A percentile compares a stretch with the other conserved stretches of the same genome.
Evolutionary conservation across 352 stramenopile genomes (phyloP).

Genomic region (Pythium vanterpoolii): DNA sequence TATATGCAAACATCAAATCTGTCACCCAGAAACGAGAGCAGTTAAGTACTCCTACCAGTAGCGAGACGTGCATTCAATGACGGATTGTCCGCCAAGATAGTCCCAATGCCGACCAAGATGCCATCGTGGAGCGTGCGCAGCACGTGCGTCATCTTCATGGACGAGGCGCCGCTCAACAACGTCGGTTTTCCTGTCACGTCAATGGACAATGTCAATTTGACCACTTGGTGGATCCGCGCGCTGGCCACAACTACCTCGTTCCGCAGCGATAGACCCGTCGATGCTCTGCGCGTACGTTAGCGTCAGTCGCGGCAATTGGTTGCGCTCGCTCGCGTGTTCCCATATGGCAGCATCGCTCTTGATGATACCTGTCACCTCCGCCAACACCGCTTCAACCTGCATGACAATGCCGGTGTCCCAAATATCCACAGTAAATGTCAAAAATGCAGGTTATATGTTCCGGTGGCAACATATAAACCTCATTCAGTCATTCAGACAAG

Average conservation of each 20-base stretch:
- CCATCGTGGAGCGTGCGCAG: conserved; percentile 83
- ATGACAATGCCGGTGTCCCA: conserved; percentile 6
- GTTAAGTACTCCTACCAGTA: conserved; percentile 29
- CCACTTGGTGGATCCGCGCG: neutral
- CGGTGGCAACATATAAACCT: conserved; percentile 14
- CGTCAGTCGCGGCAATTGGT: conserved; percentile 52
- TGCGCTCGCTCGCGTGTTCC: conserved; percentile 9
- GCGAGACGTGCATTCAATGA: conserved; percentile 76
- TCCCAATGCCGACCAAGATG: conserved; percentile 87
- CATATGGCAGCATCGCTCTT: conserved; percentile 26
- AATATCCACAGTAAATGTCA: neutral
- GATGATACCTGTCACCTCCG: conserved; percentile 28
- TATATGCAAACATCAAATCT: neutral
- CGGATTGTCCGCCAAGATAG: conserved; percentile 83
- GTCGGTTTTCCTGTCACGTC: conserved; percentile 53
- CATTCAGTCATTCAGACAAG: neutral
- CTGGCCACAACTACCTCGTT: conserved; percentile 32
- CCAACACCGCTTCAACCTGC: conserved; percentile 29
- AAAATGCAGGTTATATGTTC: conserved; percentile 12
- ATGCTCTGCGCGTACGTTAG: conserved; percentile 90
- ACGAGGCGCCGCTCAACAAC: conserved; percentile 59
- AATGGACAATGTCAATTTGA: neutral
- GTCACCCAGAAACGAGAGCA: neutral
- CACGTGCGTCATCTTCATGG: conserved; percentile 87
- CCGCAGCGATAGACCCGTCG: conserved; percentile 73